A percentile compares a stretch with the other conserved stretches of the same genome.
Conservation (phyloP, 768 basidiomycete species). For the Bullera alba region DNA sequence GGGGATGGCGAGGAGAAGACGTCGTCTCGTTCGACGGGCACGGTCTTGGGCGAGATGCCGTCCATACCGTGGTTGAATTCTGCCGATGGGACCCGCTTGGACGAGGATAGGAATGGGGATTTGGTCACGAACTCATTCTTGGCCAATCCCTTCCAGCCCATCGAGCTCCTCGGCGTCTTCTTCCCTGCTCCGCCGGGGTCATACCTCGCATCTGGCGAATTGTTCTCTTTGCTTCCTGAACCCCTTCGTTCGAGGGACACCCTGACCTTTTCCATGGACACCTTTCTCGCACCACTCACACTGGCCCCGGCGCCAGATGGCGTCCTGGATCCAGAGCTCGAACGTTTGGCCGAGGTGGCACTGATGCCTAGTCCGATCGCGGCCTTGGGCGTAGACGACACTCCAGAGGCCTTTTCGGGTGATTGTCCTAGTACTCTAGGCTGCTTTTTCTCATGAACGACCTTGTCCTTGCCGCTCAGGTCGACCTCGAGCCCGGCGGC, state of each 20-base stretch:
- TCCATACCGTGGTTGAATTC: slow-evolving; percentile 12
- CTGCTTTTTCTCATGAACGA: slow-evolving; percentile 30
- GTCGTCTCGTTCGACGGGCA: slow-evolving; percentile 26
- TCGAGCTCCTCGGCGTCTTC: slow-evolving; percentile 25
- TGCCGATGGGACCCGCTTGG: slow-evolving; percentile 21
- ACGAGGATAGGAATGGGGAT: slow-evolving; percentile 31
- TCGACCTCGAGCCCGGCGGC: slow-evolving; percentile 25
- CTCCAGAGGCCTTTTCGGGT: slow-evolving; percentile 22
- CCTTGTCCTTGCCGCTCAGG: slow-evolving; percentile 5
- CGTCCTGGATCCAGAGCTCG: slow-evolving; percentile 11
- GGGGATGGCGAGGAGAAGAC: slow-evolving; percentile 35
- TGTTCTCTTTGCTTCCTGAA: slow-evolving; percentile 30
- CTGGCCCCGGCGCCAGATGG: slow-evolving; percentile 16
- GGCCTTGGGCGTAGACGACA: slow-evolving; percentile 25
- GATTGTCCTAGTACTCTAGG: slow-evolving; percentile 19
- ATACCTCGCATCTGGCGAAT: slow-evolving; percentile 27
- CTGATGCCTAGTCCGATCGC: slow-evolving; percentile 37
- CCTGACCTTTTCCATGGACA: slow-evolving; percentile 25
- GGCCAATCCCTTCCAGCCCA: slow-evolving; percentile 40
- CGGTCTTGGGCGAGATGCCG: slow-evolving; percentile 15
- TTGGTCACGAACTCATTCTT: slow-evolving; percentile 30
- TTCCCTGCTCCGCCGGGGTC: too few relatives aligned
- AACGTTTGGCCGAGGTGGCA: slow-evolving; percentile 15
- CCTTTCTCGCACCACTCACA: slow-evolving; percentile 27
- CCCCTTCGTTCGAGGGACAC: slow-evolving; percentile 7